Conservation (phyloP, 2,329 filamentous ascomycete genomes). For the Epichloe baconii region DNA sequence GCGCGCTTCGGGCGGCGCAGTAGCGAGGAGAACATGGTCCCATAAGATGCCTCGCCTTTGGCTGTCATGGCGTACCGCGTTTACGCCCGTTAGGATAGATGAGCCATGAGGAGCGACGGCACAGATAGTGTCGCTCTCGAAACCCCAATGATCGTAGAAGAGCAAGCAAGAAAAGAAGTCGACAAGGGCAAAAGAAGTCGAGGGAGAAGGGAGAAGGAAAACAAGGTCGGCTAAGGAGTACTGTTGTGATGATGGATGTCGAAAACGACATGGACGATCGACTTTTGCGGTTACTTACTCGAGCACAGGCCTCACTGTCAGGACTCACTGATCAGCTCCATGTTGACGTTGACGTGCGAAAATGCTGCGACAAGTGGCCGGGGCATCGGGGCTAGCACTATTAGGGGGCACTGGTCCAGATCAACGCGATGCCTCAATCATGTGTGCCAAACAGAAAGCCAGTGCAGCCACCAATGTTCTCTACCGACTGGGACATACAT, state of each 20-base stretch:
- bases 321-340: no score
- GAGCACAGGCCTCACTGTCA: not conserved
- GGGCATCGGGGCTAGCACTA: no score
- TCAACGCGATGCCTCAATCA: no score
- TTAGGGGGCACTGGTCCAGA: no score
- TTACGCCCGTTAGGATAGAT: constrained; percentile 14
- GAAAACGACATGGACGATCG: not conserved
- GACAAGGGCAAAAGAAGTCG: not conserved
- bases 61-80: constrained; percentile 7
- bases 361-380: no score
- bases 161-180: constrained; percentile 1
- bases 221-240: not conserved
- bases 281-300: not conserved
- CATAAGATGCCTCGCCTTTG: constrained; percentile 5
- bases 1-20: constrained; percentile 20
- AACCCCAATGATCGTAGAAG: constrained; percentile 2
- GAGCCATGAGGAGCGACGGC: constrained; percentile 9
- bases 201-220: not conserved
- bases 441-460: no score
- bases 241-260: not conserved
- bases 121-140: not conserved
- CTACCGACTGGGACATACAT: no score
- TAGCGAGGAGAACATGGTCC: constrained; percentile 25
- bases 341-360: no score
- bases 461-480: no score